Percentiles rank a stretch among this genome's conserved stretches.
These are phyloP conservation scores for Wallacemonas sp. DNA, from an alignment of 208 protist species.

Conservation along the genomic window DNA sequence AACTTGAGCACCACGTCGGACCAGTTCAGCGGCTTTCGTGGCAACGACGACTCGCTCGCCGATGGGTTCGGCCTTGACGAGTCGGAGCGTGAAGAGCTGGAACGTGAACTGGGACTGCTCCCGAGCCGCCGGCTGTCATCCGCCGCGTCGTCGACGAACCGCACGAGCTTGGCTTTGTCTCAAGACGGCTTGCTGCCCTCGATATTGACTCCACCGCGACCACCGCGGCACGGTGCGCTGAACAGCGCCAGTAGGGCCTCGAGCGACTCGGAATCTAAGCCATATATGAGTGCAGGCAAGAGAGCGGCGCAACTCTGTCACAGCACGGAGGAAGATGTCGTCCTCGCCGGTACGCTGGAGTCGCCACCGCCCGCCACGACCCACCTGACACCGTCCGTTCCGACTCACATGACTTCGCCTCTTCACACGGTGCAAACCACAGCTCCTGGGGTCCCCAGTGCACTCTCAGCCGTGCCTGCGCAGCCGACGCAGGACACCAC, in stretches of 20 bases:
- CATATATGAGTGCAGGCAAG: neutral
- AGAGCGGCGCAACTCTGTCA: neutral
- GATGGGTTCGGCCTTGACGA: slow-evolving; percentile 29
- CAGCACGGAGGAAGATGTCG: too few species aligned
- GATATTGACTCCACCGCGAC: neutral
- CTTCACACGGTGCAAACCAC: too few species aligned
- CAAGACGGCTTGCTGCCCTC: neutral
- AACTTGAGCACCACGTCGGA: slow-evolving; percentile 4
- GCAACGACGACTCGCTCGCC: slow-evolving; percentile 7
- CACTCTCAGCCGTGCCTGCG: too few species aligned
- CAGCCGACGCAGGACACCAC: too few species aligned
- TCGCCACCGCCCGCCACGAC: too few species aligned
- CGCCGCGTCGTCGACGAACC: neutral
- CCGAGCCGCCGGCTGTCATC: slow-evolving; percentile 22
- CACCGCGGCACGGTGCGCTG: neutral
- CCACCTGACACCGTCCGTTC: too few species aligned
- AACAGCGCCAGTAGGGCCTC: neutral
- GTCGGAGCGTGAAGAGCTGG: slow-evolving; percentile 53
- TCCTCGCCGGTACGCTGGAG: too few species aligned
- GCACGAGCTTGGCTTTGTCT: neutral
- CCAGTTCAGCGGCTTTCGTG: neutral
- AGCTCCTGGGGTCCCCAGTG: too few species aligned
- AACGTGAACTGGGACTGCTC: slow-evolving; percentile 44
- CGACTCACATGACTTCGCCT: too few species aligned
- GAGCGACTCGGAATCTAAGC: neutral